phyloP scores from a whole-genome alignment of 768 basidiomycete species.

The Kwoniella dendrophila region DNA sequence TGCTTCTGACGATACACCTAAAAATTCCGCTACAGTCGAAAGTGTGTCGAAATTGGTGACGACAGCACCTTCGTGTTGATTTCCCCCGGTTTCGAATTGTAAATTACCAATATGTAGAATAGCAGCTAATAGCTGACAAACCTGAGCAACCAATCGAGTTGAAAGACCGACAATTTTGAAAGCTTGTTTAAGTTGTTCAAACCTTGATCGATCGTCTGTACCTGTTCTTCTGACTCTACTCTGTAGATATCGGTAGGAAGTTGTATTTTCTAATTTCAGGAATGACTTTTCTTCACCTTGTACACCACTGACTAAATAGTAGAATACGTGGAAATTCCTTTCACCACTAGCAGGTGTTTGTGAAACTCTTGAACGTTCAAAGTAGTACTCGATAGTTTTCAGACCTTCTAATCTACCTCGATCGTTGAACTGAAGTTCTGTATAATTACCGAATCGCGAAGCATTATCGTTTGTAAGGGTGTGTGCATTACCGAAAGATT shows the following conservation, averaged over 20 bases:
- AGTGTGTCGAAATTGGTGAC: constrained; percentile 82
- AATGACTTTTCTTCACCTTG: constrained; percentile 84
- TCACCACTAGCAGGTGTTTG: constrained; percentile 74
- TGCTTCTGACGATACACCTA: constrained; percentile 67
- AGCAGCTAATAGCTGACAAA: constrained; percentile 90
- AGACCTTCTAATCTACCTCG: constrained; percentile 83
- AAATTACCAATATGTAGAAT: constrained; percentile 93
- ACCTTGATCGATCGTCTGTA: constrained; percentile 81
- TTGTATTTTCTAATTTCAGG: constrained; percentile 77
- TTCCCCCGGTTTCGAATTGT: constrained; percentile 81
- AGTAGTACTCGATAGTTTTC: constrained; percentile 95
- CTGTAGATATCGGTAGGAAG: constrained; percentile 83
- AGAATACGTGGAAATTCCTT: constrained; percentile 96
- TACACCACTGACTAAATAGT: constrained; percentile 91
- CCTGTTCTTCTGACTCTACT: constrained; percentile 62
- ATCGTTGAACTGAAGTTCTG: constrained; percentile 94
- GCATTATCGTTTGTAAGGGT: constrained; percentile 82
- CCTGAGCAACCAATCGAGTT: constrained; percentile 89
- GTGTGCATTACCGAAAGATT: constrained; percentile 89
- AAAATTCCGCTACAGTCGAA: constrained; percentile 83
- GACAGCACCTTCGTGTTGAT: constrained; percentile 85
- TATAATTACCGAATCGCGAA: constrained; percentile 96
- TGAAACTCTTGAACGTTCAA: constrained; percentile 87
- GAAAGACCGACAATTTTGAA: constrained; percentile 91
- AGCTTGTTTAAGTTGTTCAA: constrained; percentile 91